These are phyloP conservation scores for Auricularia sp. DNA, from an alignment of 768 basidiomycete species.

Conservation along the genomic window DNA sequence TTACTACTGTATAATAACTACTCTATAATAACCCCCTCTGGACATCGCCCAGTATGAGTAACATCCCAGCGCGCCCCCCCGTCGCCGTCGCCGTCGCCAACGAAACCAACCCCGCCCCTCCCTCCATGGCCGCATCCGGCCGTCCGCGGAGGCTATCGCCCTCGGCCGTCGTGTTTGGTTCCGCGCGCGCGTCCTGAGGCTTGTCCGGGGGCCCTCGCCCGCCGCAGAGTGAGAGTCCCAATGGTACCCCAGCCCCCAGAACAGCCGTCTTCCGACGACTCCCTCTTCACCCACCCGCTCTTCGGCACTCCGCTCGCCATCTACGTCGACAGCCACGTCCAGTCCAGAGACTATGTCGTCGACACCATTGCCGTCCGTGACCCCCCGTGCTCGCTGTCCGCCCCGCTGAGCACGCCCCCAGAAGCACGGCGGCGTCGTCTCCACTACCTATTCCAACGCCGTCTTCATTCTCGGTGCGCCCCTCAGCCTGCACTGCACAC, in stretches of 20 bases:
- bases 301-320: conserved; percentile 65
- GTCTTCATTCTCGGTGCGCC: conserved; percentile 70
- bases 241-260: not conserved
- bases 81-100: no score
- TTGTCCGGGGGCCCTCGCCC: no score
- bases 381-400: conserved; percentile 8
- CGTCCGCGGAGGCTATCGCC: no score
- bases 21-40: no score
- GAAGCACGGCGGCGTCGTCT: conserved; percentile 70
- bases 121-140: no score
- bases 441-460: conserved; percentile 68
- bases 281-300: conserved; percentile 73
- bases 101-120: no score
- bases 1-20: not conserved
- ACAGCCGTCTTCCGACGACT: not conserved
- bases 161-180: no score
- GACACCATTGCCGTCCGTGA: conserved; percentile 56
- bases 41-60: no score
- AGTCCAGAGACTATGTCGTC: conserved; percentile 53
- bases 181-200: no score
- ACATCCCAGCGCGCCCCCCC: no score
- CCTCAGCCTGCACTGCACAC: not conserved
- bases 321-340: conserved; percentile 75
- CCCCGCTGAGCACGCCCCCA: conserved; percentile 19
- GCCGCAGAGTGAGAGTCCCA: not conserved